Base-by-base conservation (phyloP, 2,329 filamentous ascomycete genomes). In the Davidsoniella neocaledoniae region DNA sequence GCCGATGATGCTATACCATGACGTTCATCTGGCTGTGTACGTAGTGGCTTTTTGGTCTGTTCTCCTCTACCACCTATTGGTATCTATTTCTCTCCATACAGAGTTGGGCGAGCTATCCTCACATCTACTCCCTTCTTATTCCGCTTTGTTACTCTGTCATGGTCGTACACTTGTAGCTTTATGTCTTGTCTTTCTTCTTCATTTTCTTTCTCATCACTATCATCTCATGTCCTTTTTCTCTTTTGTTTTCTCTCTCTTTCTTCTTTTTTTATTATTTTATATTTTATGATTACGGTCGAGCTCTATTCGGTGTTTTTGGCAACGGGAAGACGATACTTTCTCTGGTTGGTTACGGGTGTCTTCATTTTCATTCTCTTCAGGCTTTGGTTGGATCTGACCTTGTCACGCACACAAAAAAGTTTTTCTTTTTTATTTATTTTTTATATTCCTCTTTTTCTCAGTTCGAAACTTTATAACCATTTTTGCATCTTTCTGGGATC, bases 1-100 rank as follows among this genome's bases (percentile, higher is more conserved):
- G 65, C 64, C 55, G 65, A 66, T 54, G 59, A 65, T 53, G 59
- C 58, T n/a, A 17, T 2, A 16, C 44, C 38, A 33, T 38, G 44
- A 33, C 17, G 29, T 9, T 12, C 29, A 2, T 33, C 8, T 33
- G 12, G 8, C 29, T 33, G 29, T 33, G 8, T 33, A 33, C 29
- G 29, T 12, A 33, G 29, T 12, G 12, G 7, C 29, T 12, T 9
- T 33, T 33, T 9, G 29, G 29, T 33, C 8, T 33, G 2, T 33
- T 12, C 8, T 33, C 29, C 29, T 10, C 29, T 33, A 33, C 29
- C 29, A 4, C 29, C 29, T 10, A 2, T 9, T 10, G 12, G 29
- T 33, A 9, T 33, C 12, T 12, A 33, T 10, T 29, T 33, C 29
- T 10, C 29, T 33, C 12, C 29, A 12, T 33, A 9, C 8, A 10